phyloP scores from a whole-genome alignment of 208 protist genomes.

The Wallacemonas sp. region DNA sequence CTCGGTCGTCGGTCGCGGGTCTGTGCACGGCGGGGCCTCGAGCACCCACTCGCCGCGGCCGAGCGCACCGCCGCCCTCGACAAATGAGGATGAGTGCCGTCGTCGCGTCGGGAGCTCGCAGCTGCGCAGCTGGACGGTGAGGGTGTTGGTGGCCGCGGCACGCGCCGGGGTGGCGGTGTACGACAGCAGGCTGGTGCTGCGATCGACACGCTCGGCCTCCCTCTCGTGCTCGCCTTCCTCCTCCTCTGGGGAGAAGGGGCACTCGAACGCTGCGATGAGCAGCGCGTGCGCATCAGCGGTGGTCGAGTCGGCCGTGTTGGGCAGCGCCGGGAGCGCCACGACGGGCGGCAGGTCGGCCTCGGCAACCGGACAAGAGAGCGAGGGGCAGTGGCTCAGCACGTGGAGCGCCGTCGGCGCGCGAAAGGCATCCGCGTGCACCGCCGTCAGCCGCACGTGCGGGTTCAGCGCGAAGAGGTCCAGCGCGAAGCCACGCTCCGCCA shows the following conservation, averaged over 20 bases:
- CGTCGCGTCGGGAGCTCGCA: neutral
- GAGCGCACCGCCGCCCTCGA: neutral
- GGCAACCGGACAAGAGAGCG: neutral
- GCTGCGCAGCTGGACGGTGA: neutral
- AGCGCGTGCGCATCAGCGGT: neutral
- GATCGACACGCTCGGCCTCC: too few species aligned
- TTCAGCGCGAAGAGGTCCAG: neutral
- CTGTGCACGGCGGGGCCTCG: neutral
- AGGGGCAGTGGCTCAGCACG: constrained; percentile 8
- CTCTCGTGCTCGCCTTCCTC: too few species aligned
- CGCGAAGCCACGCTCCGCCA: neutral
- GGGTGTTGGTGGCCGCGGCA: neutral
- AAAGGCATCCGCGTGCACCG: neutral
- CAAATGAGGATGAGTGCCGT: neutral
- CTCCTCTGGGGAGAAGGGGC: too few species aligned
- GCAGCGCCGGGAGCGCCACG: neutral
- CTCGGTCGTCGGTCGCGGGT: constrained; percentile 3
- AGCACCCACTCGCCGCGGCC: constrained; percentile 7
- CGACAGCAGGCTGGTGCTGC: too few species aligned
- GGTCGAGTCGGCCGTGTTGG: neutral
- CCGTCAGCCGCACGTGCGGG: neutral
- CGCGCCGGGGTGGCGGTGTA: too few species aligned
- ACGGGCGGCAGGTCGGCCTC: constrained; percentile 3
- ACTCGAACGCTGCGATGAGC: neutral
- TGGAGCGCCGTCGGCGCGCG: constrained; percentile 9